Base-by-base conservation (phyloP, 495 filamentous ascomycete genomes). In the Penicillium psychrofluorescens region DNA sequence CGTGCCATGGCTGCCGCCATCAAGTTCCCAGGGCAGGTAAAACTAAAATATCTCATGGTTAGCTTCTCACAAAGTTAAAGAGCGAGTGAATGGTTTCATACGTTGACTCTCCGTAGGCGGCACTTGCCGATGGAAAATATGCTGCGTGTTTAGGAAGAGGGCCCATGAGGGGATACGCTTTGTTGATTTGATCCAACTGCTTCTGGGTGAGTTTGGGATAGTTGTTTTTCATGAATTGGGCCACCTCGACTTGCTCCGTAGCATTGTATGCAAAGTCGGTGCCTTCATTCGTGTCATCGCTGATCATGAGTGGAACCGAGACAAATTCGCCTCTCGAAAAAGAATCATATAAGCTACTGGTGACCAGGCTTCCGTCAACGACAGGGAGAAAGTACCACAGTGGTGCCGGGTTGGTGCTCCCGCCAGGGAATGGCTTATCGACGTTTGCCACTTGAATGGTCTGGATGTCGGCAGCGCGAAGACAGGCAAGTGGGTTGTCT, bases 201-300 rank as follows among this genome's bases (percentile, higher is more conserved):
- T 56, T 42, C 0, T 47, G 16, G 4, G 59, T 76, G 4, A 86
- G 51, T 8, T 66, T 62, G 0, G 84, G 80, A 41, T 81, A 85
- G 40, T 86, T 76, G 44, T 75, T 68, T 33, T 66, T 63, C 35
- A 89, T 58, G 56, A 85, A 90, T 35, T 56, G 54, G 8, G 59
- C 46, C 2, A 72, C 59, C 45, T 83, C 67, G 6, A 65, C 39
- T 6, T 59, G 60, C 11, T 53, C 64, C 12, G 67, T 64, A 27
- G 55, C 61, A 27, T 59, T 63, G 4, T 76, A 76, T 1, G 73
- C 75, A 53, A 87, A 87, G 11, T 62, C 49, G 0, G 75, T 75
- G 8, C 83, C 84, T 49, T 85, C 84, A 55, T 88, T 78, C 22
- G 78, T 82, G 46, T 77, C 74, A 48, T 81, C 76, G 30, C 84